Evolutionary conservation across 129 eudicot species (phyloP).

Genomic region (Tanacetum coccineum): DNA sequence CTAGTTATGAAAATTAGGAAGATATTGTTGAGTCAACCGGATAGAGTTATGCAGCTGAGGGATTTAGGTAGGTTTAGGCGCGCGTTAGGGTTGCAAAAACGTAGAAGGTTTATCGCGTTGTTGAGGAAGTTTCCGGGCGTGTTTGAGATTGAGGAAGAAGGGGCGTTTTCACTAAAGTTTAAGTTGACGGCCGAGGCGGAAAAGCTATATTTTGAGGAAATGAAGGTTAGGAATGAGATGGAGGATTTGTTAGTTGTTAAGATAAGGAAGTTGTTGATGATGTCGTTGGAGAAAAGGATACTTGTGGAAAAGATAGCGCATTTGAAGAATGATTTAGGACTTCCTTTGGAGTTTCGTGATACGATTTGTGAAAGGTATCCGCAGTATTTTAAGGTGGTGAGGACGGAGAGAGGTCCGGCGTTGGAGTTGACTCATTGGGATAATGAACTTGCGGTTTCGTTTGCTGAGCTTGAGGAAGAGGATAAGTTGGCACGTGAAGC

Average conservation of each 20-base stretch:
- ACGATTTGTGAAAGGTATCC: constrained; percentile 86
- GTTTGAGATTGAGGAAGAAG: constrained; percentile 95
- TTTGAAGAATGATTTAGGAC: constrained; percentile 77
- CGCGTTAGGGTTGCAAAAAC: constrained; percentile 71
- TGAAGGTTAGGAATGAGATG: constrained; percentile 86
- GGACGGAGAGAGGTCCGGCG: constrained; percentile 81
- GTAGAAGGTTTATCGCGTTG: constrained; percentile 65
- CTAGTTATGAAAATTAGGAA: constrained; percentile 71
- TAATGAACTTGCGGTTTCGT: constrained; percentile 85
- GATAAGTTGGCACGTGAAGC: constrained; percentile 53
- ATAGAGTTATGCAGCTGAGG: constrained; percentile 72
- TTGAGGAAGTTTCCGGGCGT: constrained; percentile 82
- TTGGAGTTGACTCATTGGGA: constrained; percentile 94
- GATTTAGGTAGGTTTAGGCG: constrained; percentile 84
- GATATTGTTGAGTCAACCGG: constrained; percentile 63
- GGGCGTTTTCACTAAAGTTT: constrained; percentile 68
- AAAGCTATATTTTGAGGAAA: constrained; percentile 75
- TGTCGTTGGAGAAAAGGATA: constrained; percentile 84
- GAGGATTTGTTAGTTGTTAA: constrained; percentile 78
- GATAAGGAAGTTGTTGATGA: constrained; percentile 85
- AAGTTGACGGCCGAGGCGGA: constrained; percentile 90
- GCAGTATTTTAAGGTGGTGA: constrained; percentile 70
- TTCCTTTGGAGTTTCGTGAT: constrained; percentile 74
- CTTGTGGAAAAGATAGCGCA: constrained; percentile 87
- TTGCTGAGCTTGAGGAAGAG: constrained; percentile 85